These are phyloP conservation scores for Sordariomycetes sp. DNA, from an alignment of 2,329 filamentous ascomycete species.

Conservation along the genomic window DNA sequence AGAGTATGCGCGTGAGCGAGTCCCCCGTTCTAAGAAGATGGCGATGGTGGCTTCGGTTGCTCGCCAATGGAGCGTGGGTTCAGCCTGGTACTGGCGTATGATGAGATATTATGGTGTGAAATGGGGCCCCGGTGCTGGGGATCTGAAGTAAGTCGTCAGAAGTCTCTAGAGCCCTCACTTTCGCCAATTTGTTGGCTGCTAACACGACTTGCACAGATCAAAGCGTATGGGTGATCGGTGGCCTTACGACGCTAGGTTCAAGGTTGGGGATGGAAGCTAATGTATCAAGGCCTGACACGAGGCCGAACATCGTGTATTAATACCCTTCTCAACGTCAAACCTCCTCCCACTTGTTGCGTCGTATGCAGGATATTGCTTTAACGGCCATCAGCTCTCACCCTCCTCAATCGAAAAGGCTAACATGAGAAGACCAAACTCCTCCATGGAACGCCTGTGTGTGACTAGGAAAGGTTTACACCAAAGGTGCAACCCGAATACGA, in stretches of 20 bases:
- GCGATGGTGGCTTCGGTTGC: conserved; percentile 8
- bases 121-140: background rate
- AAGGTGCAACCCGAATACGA: too few species aligned
- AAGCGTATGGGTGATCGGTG: background rate
- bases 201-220: background rate
- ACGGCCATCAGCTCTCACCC: too few species aligned
- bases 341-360: too few species aligned
- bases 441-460: too few species aligned
- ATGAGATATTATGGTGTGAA: conserved; percentile 8
- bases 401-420: too few species aligned
- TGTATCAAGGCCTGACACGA: too few species aligned
- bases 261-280: background rate
- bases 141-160: background rate
- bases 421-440: too few species aligned
- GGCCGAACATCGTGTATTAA: too few species aligned
- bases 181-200: too few species aligned
- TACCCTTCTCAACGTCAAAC: too few species aligned
- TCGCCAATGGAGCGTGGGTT: conserved; percentile 8
- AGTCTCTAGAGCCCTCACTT: background rate
- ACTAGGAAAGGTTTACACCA: too few species aligned
- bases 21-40: conserved; percentile 13
- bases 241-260: background rate
- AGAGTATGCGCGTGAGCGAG: conserved; percentile 10
- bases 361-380: too few species aligned
- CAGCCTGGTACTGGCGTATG: conserved; percentile 10